phyloP scores from a whole-genome alignment of 768 basidiomycete species.

The Amanita polypyramis region DNA sequence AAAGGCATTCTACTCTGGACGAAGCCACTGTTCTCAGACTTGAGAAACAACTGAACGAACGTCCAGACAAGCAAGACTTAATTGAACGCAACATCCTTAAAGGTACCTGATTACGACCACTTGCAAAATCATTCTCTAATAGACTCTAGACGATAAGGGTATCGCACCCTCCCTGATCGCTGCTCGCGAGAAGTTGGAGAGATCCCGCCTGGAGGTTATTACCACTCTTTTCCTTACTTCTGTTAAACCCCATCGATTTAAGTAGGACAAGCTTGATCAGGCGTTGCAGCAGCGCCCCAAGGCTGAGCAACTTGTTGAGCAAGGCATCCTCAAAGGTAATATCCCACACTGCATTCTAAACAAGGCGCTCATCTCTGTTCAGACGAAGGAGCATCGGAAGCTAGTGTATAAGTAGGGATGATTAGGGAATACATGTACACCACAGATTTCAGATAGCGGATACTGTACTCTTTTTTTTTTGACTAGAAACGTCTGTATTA shows the following conservation, averaged over 20 bases:
- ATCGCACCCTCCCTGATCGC: constrained; percentile 53
- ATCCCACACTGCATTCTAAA: not conserved
- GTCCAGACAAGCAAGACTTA: constrained; percentile 52
- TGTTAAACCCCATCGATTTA: not conserved
- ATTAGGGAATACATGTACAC: not conserved
- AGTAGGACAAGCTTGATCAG: constrained; percentile 53
- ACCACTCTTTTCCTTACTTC: not conserved
- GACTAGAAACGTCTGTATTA: too few relatives aligned
- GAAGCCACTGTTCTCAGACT: constrained; percentile 26
- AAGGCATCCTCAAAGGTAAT: constrained; percentile 42
- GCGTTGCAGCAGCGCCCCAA: constrained; percentile 48
- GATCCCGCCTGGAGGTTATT: constrained; percentile 53
- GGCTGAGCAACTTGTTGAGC: constrained; percentile 52
- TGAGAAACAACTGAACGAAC: constrained; percentile 39
- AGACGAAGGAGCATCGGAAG: not conserved
- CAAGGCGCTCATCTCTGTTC: not conserved
- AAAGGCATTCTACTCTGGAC: constrained; percentile 14
- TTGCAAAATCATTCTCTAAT: not conserved
- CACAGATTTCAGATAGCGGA: not conserved
- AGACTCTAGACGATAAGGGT: constrained; percentile 40
- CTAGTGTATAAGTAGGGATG: not conserved
- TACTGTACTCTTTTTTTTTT: too few relatives aligned
- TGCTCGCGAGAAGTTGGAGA: constrained; percentile 45
- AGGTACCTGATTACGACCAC: constrained; percentile 21
- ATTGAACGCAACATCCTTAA: constrained; percentile 65